phyloP scores from a whole-genome alignment of 139 green algal species.

The Microglena sp. region DNA sequence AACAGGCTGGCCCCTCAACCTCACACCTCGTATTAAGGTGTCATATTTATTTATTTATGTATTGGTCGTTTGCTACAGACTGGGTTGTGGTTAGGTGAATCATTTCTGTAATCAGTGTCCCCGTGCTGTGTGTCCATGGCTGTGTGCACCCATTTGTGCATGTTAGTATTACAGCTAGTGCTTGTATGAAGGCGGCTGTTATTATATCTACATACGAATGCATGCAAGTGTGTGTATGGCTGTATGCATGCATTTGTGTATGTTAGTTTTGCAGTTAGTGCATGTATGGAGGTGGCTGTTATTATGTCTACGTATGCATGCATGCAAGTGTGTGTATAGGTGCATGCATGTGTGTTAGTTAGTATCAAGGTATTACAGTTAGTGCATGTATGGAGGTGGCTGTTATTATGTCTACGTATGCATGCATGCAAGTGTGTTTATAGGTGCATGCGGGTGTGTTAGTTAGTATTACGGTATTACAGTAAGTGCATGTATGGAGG shows the following conservation, averaged over 20 bases:
- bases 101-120: too few species aligned
- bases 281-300: background rate
- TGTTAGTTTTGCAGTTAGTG: constrained; percentile 5
- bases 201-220: background rate
- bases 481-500: background rate
- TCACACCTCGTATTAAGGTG: too few species aligned
- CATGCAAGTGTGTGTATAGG: background rate
- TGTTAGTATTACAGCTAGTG: constrained; percentile 3
- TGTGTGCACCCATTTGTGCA: constrained; percentile 1
- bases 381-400: background rate
- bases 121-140: background rate
- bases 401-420: background rate
- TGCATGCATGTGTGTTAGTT: background rate
- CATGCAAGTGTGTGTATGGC: background rate
- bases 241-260: constrained; percentile 4
- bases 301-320: background rate
- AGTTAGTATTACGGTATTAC: background rate
- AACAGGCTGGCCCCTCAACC: too few species aligned
- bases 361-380: background rate
- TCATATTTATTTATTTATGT: too few species aligned
- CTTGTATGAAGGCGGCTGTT: background rate
- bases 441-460: background rate
- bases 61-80: too few species aligned
- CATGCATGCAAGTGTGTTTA: background rate
- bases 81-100: too few species aligned